These are phyloP conservation scores for Alternaria angustiovoidea DNA, from an alignment of 2,329 filamentous ascomycete species.

Conservation along the genomic window DNA sequence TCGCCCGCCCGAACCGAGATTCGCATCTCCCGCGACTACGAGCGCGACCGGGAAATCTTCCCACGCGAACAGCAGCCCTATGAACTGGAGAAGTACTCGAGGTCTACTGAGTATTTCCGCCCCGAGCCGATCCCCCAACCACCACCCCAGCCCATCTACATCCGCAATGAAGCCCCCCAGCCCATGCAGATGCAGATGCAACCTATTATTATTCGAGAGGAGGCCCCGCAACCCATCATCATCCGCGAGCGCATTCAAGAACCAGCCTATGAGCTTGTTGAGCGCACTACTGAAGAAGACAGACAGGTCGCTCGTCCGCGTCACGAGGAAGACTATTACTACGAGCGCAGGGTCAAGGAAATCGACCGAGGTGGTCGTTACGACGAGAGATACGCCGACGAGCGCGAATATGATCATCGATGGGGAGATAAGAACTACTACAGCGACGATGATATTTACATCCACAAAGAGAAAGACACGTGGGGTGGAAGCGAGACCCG, in stretches of 20 bases:
- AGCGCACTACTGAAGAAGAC: slow-evolving; percentile 65
- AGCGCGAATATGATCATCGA: slow-evolving; percentile 40
- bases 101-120: slow-evolving; percentile 61
- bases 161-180: slow-evolving; percentile 58
- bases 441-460: slow-evolving; percentile 69
- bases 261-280: slow-evolving; percentile 67
- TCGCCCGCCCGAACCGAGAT: slow-evolving; percentile 54
- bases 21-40: slow-evolving; percentile 42
- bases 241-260: slow-evolving; percentile 57
- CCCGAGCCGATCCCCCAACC: slow-evolving; percentile 48
- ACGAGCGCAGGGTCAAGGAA: slow-evolving; percentile 65
- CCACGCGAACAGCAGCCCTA: slow-evolving; percentile 40
- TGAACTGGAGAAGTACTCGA: slow-evolving; percentile 61
- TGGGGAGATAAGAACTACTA: slow-evolving; percentile 58
- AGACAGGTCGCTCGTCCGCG: slow-evolving; percentile 55
- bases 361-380: slow-evolving; percentile 59
- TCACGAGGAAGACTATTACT: slow-evolving; percentile 68
- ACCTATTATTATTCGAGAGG: slow-evolving; percentile 57
- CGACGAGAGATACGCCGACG: slow-evolving; percentile 48
- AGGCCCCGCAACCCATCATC: slow-evolving; percentile 54
- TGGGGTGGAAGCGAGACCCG: slow-evolving; percentile 54
- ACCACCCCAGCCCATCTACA: slow-evolving; percentile 57
- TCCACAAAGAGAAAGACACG: slow-evolving; percentile 62
- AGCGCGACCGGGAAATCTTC: slow-evolving; percentile 41
- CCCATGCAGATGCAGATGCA: slow-evolving; percentile 54